A percentile compares a stretch with the other conserved stretches of the same genome.
phyloP scores from a whole-genome alignment of 345 rosid species.

The Microcos paniculata region DNA sequence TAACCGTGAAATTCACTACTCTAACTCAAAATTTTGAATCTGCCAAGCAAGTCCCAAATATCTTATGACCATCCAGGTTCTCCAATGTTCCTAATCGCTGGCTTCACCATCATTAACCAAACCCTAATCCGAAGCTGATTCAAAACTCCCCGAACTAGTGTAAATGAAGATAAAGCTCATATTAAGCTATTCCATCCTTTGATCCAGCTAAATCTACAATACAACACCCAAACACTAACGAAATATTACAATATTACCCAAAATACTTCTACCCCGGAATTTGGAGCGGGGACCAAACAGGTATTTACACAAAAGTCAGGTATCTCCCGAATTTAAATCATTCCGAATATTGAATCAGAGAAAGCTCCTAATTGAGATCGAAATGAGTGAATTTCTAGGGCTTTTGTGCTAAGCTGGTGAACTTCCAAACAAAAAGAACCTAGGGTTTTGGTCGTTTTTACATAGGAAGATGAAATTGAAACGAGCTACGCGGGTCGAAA shows the following conservation, averaged over 20 bases:
- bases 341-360: not conserved
- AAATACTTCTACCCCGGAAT: not conserved
- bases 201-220: slow-evolving; percentile 17
- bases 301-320: slow-evolving; percentile 7
- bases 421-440: slow-evolving; percentile 5
- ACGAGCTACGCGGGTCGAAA: slow-evolving; percentile 13
- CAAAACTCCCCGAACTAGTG: slow-evolving; percentile 21
- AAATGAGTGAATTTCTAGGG: slow-evolving; percentile 22
- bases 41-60: slow-evolving; percentile 1
- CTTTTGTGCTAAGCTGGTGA: slow-evolving; percentile 24
- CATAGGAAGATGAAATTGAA: slow-evolving; percentile 3
- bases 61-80: not conserved
- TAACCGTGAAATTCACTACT: slow-evolving; percentile 7
- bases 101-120: slow-evolving; percentile 19
- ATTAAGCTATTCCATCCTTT: slow-evolving; percentile 27
- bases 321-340: slow-evolving; percentile 4
- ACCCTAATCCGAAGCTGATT: slow-evolving; percentile 10
- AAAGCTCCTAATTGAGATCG: not conserved
- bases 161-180: slow-evolving; percentile 11
- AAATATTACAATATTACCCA: not conserved
- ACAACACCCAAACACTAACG: not conserved
- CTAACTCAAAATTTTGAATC: slow-evolving; percentile 10
- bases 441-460: slow-evolving; percentile 28
- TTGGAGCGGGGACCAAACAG: slow-evolving; percentile 6
- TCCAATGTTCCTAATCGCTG: slow-evolving; percentile 3